Evolutionary conservation across 306 rosid genomes (phyloP).

Genomic region (Fagus sylvatica): DNA sequence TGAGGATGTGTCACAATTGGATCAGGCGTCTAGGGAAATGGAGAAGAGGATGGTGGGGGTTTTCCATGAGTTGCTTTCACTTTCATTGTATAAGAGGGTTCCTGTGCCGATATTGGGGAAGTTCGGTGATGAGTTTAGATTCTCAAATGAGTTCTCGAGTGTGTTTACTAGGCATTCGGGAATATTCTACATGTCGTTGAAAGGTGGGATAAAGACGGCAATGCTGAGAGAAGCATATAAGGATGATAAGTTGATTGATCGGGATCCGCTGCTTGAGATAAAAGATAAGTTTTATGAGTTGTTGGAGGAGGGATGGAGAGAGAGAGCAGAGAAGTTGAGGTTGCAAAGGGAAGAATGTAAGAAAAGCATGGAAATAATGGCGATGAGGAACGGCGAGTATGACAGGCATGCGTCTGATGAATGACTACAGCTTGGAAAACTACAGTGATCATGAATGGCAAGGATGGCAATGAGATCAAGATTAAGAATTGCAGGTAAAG

Average conservation of each 20-base stretch:
- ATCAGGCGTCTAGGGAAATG: conserved; percentile 71
- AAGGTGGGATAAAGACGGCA: conserved; percentile 83
- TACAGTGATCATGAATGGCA: conserved; percentile 6
- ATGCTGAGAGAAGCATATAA: conserved; percentile 77
- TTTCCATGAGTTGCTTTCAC: conserved; percentile 62
- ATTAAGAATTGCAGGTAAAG: conserved; percentile 19
- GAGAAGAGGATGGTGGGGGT: conserved; percentile 60
- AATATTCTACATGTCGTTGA: conserved; percentile 79
- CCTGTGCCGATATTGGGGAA: conserved; percentile 79
- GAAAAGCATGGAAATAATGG: conserved; percentile 48
- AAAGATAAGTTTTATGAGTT: conserved; percentile 67
- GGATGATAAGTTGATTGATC: conserved; percentile 54
- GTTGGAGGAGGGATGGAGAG: conserved; percentile 82
- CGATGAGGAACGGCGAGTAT: conserved; percentile 28
- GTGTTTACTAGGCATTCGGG: conserved; percentile 80
- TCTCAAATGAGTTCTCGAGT: conserved; percentile 72
- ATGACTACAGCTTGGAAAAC: conserved; percentile 19
- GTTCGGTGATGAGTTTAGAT: conserved; percentile 71
- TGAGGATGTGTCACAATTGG: conserved; percentile 57
- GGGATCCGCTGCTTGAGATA: conserved; percentile 74
- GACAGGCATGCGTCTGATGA: conserved; percentile 7
- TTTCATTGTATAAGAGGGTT: conserved; percentile 70
- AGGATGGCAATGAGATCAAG: not conserved
- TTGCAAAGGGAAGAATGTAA: conserved; percentile 43
- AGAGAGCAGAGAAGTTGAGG: conserved; percentile 49